Evolutionary conservation across 768 basidiomycete species (phyloP).

Genomic region (Chalciporus pseudorubinellus): DNA sequence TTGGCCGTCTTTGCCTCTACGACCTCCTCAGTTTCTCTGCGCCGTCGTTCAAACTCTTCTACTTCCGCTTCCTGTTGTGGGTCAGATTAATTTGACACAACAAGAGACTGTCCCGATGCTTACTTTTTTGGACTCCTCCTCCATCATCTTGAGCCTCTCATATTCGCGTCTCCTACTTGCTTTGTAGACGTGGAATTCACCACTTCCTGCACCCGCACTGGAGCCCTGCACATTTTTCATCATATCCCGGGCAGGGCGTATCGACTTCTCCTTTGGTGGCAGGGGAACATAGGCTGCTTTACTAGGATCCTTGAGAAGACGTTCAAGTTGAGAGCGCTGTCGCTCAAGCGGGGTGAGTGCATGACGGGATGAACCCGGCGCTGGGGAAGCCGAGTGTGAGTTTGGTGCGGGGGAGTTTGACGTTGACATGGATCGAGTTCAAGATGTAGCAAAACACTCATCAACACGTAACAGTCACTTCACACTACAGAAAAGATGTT

Average conservation of each 20-base stretch:
- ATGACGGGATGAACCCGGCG: constrained; percentile 39
- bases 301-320: constrained; percentile 83
- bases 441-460: constrained; percentile 18
- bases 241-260: constrained; percentile 86
- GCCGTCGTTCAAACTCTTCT: constrained; percentile 72
- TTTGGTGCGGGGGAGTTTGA: constrained; percentile 28
- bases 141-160: constrained; percentile 87
- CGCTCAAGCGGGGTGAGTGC: constrained; percentile 49
- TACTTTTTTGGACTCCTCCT: constrained; percentile 78
- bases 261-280: constrained; percentile 77
- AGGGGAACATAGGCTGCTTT: constrained; percentile 79
- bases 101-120: constrained; percentile 15
- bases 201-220: constrained; percentile 94
- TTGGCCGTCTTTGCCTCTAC: constrained; percentile 91
- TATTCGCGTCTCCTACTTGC: constrained; percentile 92
- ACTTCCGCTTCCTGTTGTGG: constrained; percentile 60
- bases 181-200: constrained; percentile 99
- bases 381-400: constrained; percentile 33
- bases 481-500: neutral
- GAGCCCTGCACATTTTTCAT: constrained; percentile 99
- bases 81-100: neutral
- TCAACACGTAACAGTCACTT: constrained; percentile 19
- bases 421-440: constrained; percentile 24
- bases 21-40: constrained; percentile 63
- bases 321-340: constrained; percentile 72